phyloP scores from a whole-genome alignment of 140 eudicot genomes.

The Oenanthe javanica region DNA sequence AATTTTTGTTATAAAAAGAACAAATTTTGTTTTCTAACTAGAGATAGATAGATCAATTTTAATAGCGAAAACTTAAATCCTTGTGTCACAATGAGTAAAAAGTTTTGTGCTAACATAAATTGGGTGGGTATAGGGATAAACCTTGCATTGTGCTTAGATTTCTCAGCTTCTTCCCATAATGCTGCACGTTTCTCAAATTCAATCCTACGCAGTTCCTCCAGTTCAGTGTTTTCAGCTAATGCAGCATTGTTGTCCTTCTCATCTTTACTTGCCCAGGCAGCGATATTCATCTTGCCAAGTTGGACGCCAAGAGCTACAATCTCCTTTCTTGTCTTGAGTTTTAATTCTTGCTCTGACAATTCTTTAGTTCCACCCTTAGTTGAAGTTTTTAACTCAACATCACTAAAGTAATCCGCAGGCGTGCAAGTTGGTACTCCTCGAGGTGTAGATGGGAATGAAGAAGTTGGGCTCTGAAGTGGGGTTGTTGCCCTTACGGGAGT shows the following conservation, averaged over 20 bases:
- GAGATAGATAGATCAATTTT: background rate
- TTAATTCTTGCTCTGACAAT: slow-evolving; percentile 72
- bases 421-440: slow-evolving; percentile 50
- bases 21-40: background rate
- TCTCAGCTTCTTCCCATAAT: slow-evolving; percentile 96
- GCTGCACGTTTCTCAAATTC: slow-evolving; percentile 81
- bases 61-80: background rate
- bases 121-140: slow-evolving; percentile 6
- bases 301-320: slow-evolving; percentile 87
- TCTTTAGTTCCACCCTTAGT: slow-evolving; percentile 29
- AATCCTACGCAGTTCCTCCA: slow-evolving; percentile 41
- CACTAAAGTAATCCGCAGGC: slow-evolving; percentile 31
- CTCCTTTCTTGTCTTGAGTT: slow-evolving; percentile 75
- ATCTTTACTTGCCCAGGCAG: slow-evolving; percentile 99
- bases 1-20: background rate
- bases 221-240: slow-evolving; percentile 20
- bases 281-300: slow-evolving; percentile 86
- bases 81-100: background rate
- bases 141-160: slow-evolving; percentile 79
- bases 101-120: background rate
- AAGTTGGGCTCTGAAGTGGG: slow-evolving; percentile 81
- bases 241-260: slow-evolving; percentile 43
- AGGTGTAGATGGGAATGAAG: slow-evolving; percentile 88
- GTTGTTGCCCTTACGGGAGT: slow-evolving; percentile 80
- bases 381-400: slow-evolving; percentile 17